Conservation (phyloP, 2,329 filamentous ascomycete species). For the Zopfia rhizophila region DNA sequence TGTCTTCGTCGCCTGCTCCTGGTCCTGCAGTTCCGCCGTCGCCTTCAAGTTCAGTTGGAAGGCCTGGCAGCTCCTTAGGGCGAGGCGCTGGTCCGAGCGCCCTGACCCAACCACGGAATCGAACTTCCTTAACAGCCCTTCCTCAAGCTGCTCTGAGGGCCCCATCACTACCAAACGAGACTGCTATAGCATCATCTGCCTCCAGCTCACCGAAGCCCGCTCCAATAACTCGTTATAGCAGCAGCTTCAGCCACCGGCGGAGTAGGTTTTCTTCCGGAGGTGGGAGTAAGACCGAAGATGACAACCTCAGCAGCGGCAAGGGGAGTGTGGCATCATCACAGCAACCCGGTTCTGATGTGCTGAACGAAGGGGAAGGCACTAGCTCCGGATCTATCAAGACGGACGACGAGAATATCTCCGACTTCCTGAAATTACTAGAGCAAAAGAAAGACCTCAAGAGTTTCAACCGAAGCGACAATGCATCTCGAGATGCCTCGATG, state of each 20-base stretch:
- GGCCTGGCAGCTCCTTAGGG: conserved; percentile 40
- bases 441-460: conserved; percentile 86
- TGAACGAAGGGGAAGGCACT: conserved; percentile 74
- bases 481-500: conserved; percentile 72
- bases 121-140: conserved; percentile 77
- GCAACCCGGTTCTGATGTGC: conserved; percentile 80
- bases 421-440: conserved; percentile 90
- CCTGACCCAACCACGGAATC: conserved; percentile 68
- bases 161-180: conserved; percentile 70
- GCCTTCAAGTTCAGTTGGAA: conserved; percentile 60
- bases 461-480: conserved; percentile 73
- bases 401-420: conserved; percentile 92
- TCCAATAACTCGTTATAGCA: conserved; percentile 86
- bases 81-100: conserved; percentile 34
- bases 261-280: conserved; percentile 81
- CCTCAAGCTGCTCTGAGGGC: conserved; percentile 79
- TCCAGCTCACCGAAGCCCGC: conserved; percentile 82
- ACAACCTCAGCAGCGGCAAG: conserved; percentile 82
- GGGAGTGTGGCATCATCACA: conserved; percentile 77
- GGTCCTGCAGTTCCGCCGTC: conserved; percentile 63
- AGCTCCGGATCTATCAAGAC: conserved; percentile 74
- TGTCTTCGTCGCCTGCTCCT: conserved; percentile 85
- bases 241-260: conserved; percentile 89
- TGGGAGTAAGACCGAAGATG: conserved; percentile 75
- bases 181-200: conserved; percentile 70